Conservation (phyloP, 2,329 filamentous ascomycete species). For the Aspergillus terreus region DNA sequence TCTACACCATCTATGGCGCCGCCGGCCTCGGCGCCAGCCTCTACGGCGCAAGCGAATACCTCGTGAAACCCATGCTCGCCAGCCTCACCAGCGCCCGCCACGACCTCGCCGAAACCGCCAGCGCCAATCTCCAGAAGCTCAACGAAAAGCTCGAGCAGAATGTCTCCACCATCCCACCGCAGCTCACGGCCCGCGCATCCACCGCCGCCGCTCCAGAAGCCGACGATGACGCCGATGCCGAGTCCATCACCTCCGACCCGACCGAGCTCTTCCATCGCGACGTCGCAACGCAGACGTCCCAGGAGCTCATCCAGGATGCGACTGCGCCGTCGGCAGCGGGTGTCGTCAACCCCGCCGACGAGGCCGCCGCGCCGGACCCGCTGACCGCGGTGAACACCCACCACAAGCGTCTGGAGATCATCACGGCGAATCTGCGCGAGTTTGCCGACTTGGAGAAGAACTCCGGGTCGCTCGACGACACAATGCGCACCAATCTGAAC, state of each 20-base stretch:
- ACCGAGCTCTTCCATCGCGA: constrained; percentile 63
- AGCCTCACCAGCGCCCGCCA: constrained; percentile 54
- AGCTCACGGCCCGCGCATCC: constrained; percentile 24
- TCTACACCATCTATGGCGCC: constrained; percentile 55
- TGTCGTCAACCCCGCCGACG: constrained; percentile 2
- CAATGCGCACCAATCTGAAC: constrained; percentile 31
- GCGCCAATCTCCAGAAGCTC: constrained; percentile 50
- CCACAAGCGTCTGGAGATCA: constrained; percentile 45
- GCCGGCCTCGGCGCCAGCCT: constrained; percentile 53
- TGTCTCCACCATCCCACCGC: constrained; percentile 51
- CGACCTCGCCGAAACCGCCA: constrained; percentile 52
- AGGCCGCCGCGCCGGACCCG: constrained; percentile 16
- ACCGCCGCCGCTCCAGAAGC: constrained; percentile 18
- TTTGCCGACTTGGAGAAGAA: constrained; percentile 40
- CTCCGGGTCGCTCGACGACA: constrained; percentile 27
- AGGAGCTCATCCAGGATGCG: constrained; percentile 21
- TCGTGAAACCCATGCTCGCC: constrained; percentile 57
- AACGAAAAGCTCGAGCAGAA: constrained; percentile 53
- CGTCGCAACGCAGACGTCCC: constrained; percentile 59
- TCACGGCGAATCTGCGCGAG: constrained; percentile 51
- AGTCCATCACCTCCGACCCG: constrained; percentile 54
- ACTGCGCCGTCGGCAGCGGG: constrained; percentile 6
- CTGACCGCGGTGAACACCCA: constrained; percentile 32
- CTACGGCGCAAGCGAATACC: constrained; percentile 57
- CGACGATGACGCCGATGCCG: constrained; percentile 37